phyloP scores from a whole-genome alignment of 805 yeast species.

The Wickerhamomyces xylosicus region DNA sequence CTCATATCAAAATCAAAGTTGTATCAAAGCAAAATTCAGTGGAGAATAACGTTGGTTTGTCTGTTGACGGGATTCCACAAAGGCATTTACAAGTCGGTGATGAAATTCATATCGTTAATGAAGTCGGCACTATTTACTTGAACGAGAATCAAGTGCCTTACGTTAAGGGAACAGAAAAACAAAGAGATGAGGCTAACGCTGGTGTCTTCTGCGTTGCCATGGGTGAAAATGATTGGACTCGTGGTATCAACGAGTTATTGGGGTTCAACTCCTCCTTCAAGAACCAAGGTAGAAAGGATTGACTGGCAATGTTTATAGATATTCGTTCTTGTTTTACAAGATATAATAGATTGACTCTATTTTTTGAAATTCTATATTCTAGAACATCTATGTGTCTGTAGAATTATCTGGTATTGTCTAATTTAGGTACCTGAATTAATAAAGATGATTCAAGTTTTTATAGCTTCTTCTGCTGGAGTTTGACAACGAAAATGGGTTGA shows the following conservation, averaged over 20 bases:
- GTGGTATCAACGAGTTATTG: conserved; percentile 74
- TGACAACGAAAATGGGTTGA: no score
- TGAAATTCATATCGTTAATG: conserved; percentile 63
- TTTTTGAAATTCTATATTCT: neutral
- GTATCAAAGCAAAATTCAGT: conserved; percentile 33
- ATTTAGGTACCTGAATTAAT: no score
- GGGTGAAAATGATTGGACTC: conserved; percentile 84
- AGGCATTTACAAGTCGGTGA: conserved; percentile 64
- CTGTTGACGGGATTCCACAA: conserved; percentile 79
- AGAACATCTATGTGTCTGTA: no score
- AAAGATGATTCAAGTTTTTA: no score
- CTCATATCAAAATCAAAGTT: conserved; percentile 59
- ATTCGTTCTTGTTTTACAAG: neutral
- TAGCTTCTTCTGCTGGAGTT: no score
- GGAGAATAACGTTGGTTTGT: conserved; percentile 42
- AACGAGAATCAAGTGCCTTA: conserved; percentile 41
- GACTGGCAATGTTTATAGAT: neutral
- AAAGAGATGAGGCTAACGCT: conserved; percentile 17
- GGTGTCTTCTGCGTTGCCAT: conserved; percentile 88
- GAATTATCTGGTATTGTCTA: no score
- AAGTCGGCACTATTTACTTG: conserved; percentile 48
- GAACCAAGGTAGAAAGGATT: conserved; percentile 22
- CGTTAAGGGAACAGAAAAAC: conserved; percentile 7
- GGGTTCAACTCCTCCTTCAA: conserved; percentile 86
- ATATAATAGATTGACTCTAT: neutral